A percentile compares a stretch with the other conserved stretches of the same genome.
phyloP scores from a whole-genome alignment of 2,329 filamentous ascomycete species.

The Falciphora oryzae region DNA sequence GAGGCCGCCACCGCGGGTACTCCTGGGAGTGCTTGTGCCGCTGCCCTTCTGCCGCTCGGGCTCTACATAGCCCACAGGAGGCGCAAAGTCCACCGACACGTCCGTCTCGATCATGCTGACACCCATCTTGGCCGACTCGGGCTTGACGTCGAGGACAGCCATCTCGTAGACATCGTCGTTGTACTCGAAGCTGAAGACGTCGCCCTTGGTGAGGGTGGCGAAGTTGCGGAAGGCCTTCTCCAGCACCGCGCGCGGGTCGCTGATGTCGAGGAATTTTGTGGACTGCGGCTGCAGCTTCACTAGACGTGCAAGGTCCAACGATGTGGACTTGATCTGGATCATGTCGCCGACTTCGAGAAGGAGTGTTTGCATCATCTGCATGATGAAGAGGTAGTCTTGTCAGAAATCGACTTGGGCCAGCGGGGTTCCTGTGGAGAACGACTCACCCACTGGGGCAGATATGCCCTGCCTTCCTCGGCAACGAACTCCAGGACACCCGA shows the following conservation, averaged over 20 bases:
- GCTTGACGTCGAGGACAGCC: slow-evolving; percentile 89
- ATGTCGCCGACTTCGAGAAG: slow-evolving; percentile 87
- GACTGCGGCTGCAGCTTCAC: slow-evolving; percentile 97
- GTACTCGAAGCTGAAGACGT: slow-evolving; percentile 94
- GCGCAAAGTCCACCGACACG: slow-evolving; percentile 90
- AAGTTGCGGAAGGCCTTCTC: slow-evolving; percentile 97
- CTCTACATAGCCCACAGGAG: slow-evolving; percentile 91
- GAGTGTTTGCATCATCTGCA: slow-evolving; percentile 87
- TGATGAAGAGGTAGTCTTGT: neutral
- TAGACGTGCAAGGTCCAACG: slow-evolving; percentile 80
- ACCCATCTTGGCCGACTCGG: slow-evolving; percentile 72
- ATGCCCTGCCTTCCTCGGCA: slow-evolving; percentile 93
- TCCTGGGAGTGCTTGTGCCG: slow-evolving; percentile 82
- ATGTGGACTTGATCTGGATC: slow-evolving; percentile 90
- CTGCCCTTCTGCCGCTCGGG: slow-evolving; percentile 59
- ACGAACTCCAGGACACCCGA: slow-evolving; percentile 96
- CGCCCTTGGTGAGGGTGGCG: slow-evolving; percentile 85
- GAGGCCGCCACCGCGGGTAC: slow-evolving; percentile 50
- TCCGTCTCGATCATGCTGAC: slow-evolving; percentile 97
- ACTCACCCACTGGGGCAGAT: slow-evolving; percentile 85
- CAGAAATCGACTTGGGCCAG: neutral
- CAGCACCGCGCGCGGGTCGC: slow-evolving; percentile 92
- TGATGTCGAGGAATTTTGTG: slow-evolving; percentile 90
- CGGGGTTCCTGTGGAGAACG: slow-evolving; percentile 19
- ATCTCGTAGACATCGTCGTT: slow-evolving; percentile 93